These are phyloP conservation scores for Pseudocercospora eumusae DNA, from an alignment of 2,329 filamentous ascomycete genomes.

Conservation along the genomic window DNA sequence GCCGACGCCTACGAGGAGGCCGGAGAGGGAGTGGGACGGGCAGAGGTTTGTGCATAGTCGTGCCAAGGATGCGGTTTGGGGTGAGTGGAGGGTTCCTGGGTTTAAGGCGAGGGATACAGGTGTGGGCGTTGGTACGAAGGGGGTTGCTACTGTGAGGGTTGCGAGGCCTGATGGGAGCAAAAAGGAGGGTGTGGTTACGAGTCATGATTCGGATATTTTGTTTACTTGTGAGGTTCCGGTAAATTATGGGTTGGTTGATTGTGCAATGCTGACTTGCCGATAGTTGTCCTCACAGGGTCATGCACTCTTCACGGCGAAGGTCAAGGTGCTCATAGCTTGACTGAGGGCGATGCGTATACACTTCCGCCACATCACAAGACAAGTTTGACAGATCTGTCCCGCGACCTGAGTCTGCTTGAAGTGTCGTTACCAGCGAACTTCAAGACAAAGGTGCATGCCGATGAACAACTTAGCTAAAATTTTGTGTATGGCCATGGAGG, in stretches of 20 bases:
- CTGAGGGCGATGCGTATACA: slow-evolving; percentile 22
- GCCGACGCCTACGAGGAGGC: slow-evolving; percentile 9
- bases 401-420: slow-evolving; percentile 19
- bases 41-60: slow-evolving; percentile 21
- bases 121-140: slow-evolving; percentile 17
- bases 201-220: slow-evolving; percentile 20
- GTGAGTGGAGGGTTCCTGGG: slow-evolving; percentile 16
- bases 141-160: slow-evolving; percentile 18
- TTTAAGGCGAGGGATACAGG: slow-evolving; percentile 21
- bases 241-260: too few relatives aligned
- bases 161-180: slow-evolving; percentile 2
- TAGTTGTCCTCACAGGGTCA: slow-evolving; percentile 20
- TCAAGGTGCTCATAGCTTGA: slow-evolving; percentile 9
- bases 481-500: too few relatives aligned
- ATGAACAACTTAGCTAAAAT: background rate
- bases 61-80: slow-evolving; percentile 18
- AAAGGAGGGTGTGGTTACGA: slow-evolving; percentile 4
- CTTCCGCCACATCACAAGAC: slow-evolving; percentile 16
- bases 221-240: slow-evolving; percentile 25
- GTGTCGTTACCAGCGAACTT: slow-evolving; percentile 22
- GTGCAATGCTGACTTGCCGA: background rate
- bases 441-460: slow-evolving; percentile 9
- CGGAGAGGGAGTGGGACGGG: slow-evolving; percentile 22
- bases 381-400: slow-evolving; percentile 12
- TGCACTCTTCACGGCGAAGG: slow-evolving; percentile 16